Base-by-base conservation (phyloP, 176 grass and related monocot genomes). In the Oropetium thomaeum region DNA sequence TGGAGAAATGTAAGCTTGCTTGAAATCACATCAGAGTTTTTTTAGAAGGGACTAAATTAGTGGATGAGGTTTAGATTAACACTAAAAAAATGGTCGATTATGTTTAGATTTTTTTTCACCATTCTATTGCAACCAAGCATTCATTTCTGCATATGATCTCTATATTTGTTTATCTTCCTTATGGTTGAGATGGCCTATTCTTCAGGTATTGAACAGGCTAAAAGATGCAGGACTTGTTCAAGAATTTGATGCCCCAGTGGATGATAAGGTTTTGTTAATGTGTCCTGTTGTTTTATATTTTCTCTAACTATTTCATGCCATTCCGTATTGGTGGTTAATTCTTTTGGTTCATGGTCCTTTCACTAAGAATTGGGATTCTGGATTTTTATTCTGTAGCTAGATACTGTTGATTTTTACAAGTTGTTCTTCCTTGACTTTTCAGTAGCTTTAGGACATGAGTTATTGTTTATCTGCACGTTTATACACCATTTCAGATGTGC, bases 1-100 rank as follows among this genome's bases (percentile, higher is more conserved):
- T 98, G 96, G 96, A 90, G 90, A 85, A 87, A 70, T 86, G 91
- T 94, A 91, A 92, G 89, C 72, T 75, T 77, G 38, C 39, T 74
- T 79, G 14, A 26, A 30, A 41, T 87, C 42, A 29, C 32, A 7
- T 49, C 0, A 2, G 30, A 25, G 40, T 74, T 39, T 73, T 42
- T 53, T 23, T 59, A n/a, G n/a, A n/a, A n/a, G n/a, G n/a, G n/a
- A 64, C 20, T 16, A 35, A 37, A 62, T 44, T 64, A 26, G 41
- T 51, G n/a, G 42, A 26, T 64, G 26, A 51, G 22, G 20, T 65
- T 76, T 49, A 15, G 59, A 65, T 64, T 4, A n/a, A n/a, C n/a
- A n/a, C n/a, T n/a, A n/a, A n/a, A n/a, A 35, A 37, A 62, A 31
- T 64, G 17, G 41, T 51, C 14, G 42, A 26, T 64, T 37, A 51